These are phyloP conservation scores for Colletotrichum simmondsii DNA, from an alignment of 2,329 filamentous ascomycete species.

Conservation along the genomic window DNA sequence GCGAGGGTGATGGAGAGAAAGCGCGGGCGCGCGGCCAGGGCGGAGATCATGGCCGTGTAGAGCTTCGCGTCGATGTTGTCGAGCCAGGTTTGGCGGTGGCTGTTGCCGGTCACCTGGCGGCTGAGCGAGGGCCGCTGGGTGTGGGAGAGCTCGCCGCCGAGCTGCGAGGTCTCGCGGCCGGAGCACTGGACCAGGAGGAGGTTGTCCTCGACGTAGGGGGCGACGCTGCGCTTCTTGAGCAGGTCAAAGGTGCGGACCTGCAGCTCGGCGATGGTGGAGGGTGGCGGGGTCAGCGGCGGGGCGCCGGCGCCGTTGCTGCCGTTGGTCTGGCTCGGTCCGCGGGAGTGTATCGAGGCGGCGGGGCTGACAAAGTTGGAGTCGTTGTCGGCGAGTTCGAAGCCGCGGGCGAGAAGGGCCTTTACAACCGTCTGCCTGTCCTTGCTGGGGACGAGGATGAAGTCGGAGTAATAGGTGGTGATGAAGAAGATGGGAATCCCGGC, in stretches of 20 bases:
- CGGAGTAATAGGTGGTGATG: conserved; percentile 97
- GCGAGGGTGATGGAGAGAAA: conserved; percentile 82
- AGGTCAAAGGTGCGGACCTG: conserved; percentile 85
- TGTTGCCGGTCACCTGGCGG: conserved; percentile 49
- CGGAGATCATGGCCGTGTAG: conserved; percentile 71
- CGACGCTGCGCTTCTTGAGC: conserved; percentile 81
- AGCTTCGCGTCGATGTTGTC: conserved; percentile 72
- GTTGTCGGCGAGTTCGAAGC: conserved; percentile 84
- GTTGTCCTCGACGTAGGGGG: conserved; percentile 74
- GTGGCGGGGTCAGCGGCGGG: conserved; percentile 78
- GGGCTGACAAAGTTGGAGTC: conserved; percentile 74
- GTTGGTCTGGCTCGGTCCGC: conserved; percentile 43
- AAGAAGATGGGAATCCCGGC: conserved; percentile 98
- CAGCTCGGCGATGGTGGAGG: conserved; percentile 81
- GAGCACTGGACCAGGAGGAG: conserved; percentile 87
- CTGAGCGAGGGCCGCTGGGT: conserved; percentile 42
- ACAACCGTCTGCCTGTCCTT: conserved; percentile 81
- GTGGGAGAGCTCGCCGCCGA: conserved; percentile 51
- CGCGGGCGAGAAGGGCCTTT: conserved; percentile 78
- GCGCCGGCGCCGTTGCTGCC: conserved; percentile 48
- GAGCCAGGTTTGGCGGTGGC: conserved; percentile 59
- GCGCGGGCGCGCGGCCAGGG: conserved; percentile 69
- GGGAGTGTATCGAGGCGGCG: conserved; percentile 52
- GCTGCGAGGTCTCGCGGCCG: conserved; percentile 63
- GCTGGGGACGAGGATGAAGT: conserved; percentile 91